Evolutionary conservation across 2,329 filamentous ascomycete genomes (phyloP), one percentile per base, ranked within the genome.

Genomic region (Sporothrix luriei): DNA sequence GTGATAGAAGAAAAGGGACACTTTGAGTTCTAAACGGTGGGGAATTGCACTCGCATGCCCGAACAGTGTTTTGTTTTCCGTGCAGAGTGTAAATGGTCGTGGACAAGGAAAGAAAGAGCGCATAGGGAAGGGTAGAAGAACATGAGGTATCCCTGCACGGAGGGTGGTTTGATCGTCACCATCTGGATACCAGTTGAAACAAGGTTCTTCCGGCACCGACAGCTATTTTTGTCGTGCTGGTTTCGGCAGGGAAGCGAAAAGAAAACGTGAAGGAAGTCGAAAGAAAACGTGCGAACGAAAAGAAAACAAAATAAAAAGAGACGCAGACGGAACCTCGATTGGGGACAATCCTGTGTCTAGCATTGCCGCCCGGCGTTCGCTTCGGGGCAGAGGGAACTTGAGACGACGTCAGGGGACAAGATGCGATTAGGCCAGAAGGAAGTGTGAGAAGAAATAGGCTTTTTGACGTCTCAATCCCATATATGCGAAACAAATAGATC

Each of bases 101-200:
- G 55, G 54, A 21, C n/a, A 40, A 33, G 3, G 4, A 9, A 59
- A 40, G 10, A 38, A 38, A n/a, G 19, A 21, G 43, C 33, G 6
- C 6, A 9, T 33, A 33, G 33, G 29, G 38, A 55, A 38, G 16
- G 54, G 9, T 33, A 33, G 33, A 33, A 33, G 6, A 61, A 61
- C 19, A 61, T 61, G 55, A 61, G 19, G 55, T n/a, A 61, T 61
- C 33, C 33, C 55, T 61, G 33, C 33, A 43, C 3, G 55, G 10
- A 14, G 33, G n/a, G 10, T 13, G 38, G 40, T 62, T 62, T 62
- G 59, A 62, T 62, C 59, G 21, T 6, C 40, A 14, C 21, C 21
- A 14, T n/a, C 43, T 62, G 59, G 59, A 16, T 24, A 19, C 26
- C 13, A 16, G 38, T 40, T 40, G 59, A 62, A 62, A 62, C 57